These are phyloP conservation scores for Colletotrichum lindemuthianum DNA, from an alignment of 2,329 filamentous ascomycete genomes.

Conservation along the genomic window DNA sequence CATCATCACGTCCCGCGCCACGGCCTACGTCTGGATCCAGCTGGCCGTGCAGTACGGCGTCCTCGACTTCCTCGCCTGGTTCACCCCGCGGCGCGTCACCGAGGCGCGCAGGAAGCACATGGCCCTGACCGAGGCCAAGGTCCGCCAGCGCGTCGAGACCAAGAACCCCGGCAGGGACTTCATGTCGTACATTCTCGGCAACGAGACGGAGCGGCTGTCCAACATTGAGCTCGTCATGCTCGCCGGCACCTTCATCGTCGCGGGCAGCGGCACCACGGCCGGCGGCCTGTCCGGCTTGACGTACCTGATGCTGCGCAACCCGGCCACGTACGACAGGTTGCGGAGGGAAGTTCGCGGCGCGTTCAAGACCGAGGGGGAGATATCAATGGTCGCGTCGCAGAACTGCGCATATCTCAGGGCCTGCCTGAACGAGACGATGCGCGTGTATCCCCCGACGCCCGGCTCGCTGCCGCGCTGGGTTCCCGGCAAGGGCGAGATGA, in stretches of 20 bases:
- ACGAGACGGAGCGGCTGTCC: conserved; percentile 1
- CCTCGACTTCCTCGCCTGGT: conserved; percentile 1
- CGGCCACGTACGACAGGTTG: conserved; percentile 2
- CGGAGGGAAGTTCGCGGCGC: not conserved
- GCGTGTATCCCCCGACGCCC: conserved; percentile 10
- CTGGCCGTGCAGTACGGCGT: conserved; percentile 19
- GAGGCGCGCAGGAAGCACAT: conserved; percentile 7
- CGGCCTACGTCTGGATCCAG: conserved; percentile 14
- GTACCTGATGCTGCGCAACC: conserved; percentile 8
- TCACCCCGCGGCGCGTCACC: conserved; percentile 12
- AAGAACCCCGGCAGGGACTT: conserved; percentile 16
- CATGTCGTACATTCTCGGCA: conserved; percentile 19
- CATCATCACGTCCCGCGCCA: conserved; percentile 2
- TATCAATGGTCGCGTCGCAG: conserved; percentile 11
- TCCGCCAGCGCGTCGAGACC: conserved; percentile 14
- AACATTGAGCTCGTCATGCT: conserved; percentile 13
- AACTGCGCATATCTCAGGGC: conserved; percentile 11
- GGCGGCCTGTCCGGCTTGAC: conserved; percentile 11
- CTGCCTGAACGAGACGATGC: conserved; percentile 15
- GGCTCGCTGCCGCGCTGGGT: conserved; percentile 8
- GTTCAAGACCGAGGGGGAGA: conserved; percentile 5
- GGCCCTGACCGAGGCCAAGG: conserved; percentile 12
- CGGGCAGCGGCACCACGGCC: conserved; percentile 14
- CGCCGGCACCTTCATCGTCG: conserved; percentile 17
- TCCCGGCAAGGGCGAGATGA: conserved; percentile 2